A percentile compares a stretch with the other conserved stretches of the same genome.
These are phyloP conservation scores for Globisporangium paddicum DNA, from an alignment of 352 stramenopile genomes.

Conservation along the genomic window DNA sequence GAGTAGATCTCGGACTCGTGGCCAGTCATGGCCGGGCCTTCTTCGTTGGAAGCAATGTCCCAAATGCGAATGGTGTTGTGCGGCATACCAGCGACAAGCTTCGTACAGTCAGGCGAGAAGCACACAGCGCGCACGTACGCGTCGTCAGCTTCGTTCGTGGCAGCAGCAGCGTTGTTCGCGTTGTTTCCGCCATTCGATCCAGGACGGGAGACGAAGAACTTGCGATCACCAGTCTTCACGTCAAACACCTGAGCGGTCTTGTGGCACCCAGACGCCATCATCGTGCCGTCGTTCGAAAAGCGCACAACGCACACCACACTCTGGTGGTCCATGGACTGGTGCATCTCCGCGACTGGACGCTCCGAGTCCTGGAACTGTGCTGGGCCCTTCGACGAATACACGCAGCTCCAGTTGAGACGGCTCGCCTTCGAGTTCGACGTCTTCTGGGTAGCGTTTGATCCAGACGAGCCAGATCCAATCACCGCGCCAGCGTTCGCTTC, in stretches of 20 bases:
- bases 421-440: conserved; percentile 76
- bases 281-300: conserved; percentile 78
- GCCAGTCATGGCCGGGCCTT: conserved; percentile 73
- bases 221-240: conserved; percentile 78
- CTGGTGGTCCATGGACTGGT: conserved; percentile 87
- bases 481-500: conserved; percentile 19
- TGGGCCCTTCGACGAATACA: conserved; percentile 70
- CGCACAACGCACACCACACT: conserved; percentile 86
- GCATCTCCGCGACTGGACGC: conserved; percentile 76
- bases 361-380: conserved; percentile 75
- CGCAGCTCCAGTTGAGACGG: conserved; percentile 82
- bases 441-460: conserved; percentile 61
- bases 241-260: conserved; percentile 87
- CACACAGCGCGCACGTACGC: conserved; percentile 82
- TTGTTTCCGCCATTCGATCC: conserved; percentile 39
- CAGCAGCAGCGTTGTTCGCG: conserved; percentile 22
- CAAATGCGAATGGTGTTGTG: conserved; percentile 86
- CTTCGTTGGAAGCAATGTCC: conserved; percentile 85
- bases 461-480: conserved; percentile 23
- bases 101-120: conserved; percentile 81
- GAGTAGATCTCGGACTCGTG: conserved; percentile 88
- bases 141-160: conserved; percentile 67
- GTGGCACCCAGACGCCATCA: conserved; percentile 84
- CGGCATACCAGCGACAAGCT: conserved; percentile 84
- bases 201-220: conserved; percentile 72